A percentile compares a stretch with the other conserved stretches of the same genome.
phyloP scores from a whole-genome alignment of 2,329 filamentous ascomycete genomes.

The Dothideomycetes sp. region DNA sequence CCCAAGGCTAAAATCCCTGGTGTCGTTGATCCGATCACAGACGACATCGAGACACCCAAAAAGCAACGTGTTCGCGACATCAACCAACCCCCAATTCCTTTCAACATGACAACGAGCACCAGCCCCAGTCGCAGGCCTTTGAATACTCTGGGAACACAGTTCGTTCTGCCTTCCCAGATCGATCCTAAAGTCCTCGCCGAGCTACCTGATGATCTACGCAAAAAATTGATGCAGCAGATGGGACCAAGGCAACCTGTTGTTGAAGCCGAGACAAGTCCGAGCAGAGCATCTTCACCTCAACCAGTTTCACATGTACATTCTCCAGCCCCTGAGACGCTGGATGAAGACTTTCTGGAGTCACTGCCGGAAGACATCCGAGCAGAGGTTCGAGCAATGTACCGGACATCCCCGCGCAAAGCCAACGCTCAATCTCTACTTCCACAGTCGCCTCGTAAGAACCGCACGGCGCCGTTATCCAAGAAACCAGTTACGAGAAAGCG shows the following conservation, averaged over 20 bases:
- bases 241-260: constrained; percentile 1
- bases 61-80: constrained; percentile 17
- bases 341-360: constrained; percentile 71
- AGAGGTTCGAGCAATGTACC: constrained; percentile 69
- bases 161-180: constrained; percentile 73
- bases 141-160: constrained; percentile 80
- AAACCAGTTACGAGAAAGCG: constrained; percentile 61
- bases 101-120: constrained; percentile 24
- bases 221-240: constrained; percentile 54
- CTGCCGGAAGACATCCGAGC: constrained; percentile 77
- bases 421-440: constrained; percentile 24
- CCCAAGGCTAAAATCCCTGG: constrained; percentile 17
- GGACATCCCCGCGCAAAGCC: constrained; percentile 19
- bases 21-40: constrained; percentile 32
- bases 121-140: constrained; percentile 54
- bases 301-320: constrained; percentile 22
- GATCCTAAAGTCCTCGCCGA: constrained; percentile 76
- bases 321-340: constrained; percentile 64
- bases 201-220: constrained; percentile 72
- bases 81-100: constrained; percentile 24
- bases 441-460: constrained; percentile 46
- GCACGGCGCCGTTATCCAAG: constrained; percentile 38
- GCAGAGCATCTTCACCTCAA: not conserved
- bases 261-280: constrained; percentile 1
- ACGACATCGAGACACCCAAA: constrained; percentile 31